Percentiles rank a stretch among this genome's conserved stretches.
Conservation (phyloP, 2,329 filamentous ascomycete genomes). For the Aspergillus sp. region DNA sequence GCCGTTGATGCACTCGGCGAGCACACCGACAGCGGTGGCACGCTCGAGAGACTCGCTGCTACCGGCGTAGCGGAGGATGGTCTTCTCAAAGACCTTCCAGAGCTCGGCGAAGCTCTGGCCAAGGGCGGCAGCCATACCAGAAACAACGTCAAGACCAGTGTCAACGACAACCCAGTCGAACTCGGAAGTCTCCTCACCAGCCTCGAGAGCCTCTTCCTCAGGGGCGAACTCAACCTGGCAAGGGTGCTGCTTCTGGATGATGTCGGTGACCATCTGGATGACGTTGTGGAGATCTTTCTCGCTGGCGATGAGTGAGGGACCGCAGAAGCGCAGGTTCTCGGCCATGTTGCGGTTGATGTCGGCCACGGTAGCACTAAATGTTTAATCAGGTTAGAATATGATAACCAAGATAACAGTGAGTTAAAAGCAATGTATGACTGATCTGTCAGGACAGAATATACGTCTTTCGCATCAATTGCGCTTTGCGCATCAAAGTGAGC, state of each 20-base stretch:
- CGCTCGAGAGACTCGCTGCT: constrained; percentile 84
- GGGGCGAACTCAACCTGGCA: constrained; percentile 88
- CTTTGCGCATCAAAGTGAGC: constrained; percentile 94
- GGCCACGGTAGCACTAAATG: constrained; percentile 72
- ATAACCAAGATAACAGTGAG: constrained; percentile 10
- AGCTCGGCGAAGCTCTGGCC: constrained; percentile 77
- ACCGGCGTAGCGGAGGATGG: constrained; percentile 79
- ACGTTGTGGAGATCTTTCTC: constrained; percentile 70
- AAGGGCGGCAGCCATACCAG: constrained; percentile 75
- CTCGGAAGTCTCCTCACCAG: constrained; percentile 77
- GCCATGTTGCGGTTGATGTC: constrained; percentile 94
- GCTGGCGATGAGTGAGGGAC: constrained; percentile 75
- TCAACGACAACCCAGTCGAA: constrained; percentile 98
- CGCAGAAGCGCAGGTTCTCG: constrained; percentile 83
- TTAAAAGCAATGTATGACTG: constrained; percentile 37
- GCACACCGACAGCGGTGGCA: constrained; percentile 82
- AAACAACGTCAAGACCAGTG: constrained; percentile 85
- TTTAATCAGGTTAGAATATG: constrained; percentile 38
- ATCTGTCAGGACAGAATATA: constrained; percentile 47
- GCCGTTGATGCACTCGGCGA: constrained; percentile 83
- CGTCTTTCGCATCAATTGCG: constrained; percentile 87
- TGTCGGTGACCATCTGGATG: constrained; percentile 67
- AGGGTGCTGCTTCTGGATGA: constrained; percentile 85
- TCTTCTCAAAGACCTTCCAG: constrained; percentile 95
- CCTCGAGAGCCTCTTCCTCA: constrained; percentile 64